Evolutionary conservation across 805 yeast species (phyloP).

Genomic region (Isabelozyma rhagii): DNA sequence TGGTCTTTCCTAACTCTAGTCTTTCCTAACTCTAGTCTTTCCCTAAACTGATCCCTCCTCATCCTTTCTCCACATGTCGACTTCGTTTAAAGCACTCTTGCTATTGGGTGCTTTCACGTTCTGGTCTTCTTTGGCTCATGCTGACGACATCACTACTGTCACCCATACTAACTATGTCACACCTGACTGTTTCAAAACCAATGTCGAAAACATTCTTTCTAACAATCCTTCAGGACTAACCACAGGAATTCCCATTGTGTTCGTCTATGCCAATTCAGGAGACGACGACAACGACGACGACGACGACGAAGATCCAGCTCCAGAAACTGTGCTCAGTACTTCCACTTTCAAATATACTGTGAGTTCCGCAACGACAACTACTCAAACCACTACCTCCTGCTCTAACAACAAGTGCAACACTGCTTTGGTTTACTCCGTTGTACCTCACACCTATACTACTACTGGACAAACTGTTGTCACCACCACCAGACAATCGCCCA

Average conservation of each 20-base stretch:
- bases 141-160: slow-evolving; percentile 16
- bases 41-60: not conserved
- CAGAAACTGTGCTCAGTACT: slow-evolving; percentile 11
- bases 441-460: slow-evolving; percentile 13
- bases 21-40: not conserved
- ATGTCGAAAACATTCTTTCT: slow-evolving; percentile 14
- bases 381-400: slow-evolving; percentile 13
- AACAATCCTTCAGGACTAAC: slow-evolving; percentile 13
- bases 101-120: not conserved
- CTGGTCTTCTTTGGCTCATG: not conserved
- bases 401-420: slow-evolving; percentile 10
- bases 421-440: slow-evolving; percentile 1
- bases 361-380: slow-evolving; percentile 11
- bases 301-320: slow-evolving; percentile 1
- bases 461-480: slow-evolving; percentile 10
- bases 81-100: not conserved
- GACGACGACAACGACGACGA: slow-evolving; percentile 2
- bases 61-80: not conserved
- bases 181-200: slow-evolving; percentile 17
- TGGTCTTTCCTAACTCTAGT: not conserved
- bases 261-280: slow-evolving; percentile 19
- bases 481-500: slow-evolving; percentile 1
- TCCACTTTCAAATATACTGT: slow-evolving; percentile 17
- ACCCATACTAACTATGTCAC: slow-evolving; percentile 25
- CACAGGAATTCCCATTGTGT: slow-evolving; percentile 28